A percentile compares a stretch with the other conserved stretches of the same genome.
These are phyloP conservation scores for Boletales sp. DNA, from an alignment of 768 basidiomycete species.

Conservation along the genomic window DNA sequence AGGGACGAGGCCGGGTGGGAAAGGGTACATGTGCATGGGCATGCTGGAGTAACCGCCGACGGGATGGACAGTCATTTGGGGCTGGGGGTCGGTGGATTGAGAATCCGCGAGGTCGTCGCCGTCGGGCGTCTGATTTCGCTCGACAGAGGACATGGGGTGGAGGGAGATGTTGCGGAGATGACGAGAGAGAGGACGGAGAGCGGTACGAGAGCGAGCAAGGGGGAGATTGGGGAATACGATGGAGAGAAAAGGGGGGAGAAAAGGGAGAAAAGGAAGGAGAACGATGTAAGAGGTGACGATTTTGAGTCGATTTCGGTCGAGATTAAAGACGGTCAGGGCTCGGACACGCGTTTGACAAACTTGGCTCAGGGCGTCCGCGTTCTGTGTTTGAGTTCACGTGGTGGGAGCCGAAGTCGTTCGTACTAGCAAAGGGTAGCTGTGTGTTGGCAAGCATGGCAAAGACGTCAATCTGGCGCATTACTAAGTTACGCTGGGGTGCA, in stretches of 20 bases:
- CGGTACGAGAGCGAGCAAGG: conserved; percentile 30
- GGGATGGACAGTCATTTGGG: conserved; percentile 51
- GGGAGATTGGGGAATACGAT: conserved; percentile 30
- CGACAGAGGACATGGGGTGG: conserved; percentile 34
- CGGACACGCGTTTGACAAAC: conserved; percentile 36
- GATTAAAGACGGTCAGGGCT: conserved; percentile 33
- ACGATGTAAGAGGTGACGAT: conserved; percentile 26
- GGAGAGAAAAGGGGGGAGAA: conserved; percentile 3
- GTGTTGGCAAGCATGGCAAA: conserved; percentile 14
- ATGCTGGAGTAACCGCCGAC: conserved; percentile 46
- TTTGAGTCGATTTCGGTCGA: conserved; percentile 29
- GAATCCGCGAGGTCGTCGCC: conserved; percentile 36
- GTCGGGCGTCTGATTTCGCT: conserved; percentile 39
- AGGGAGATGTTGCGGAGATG: conserved; percentile 22
- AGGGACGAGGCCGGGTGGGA: conserved; percentile 46
- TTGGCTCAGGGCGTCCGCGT: conserved; percentile 30
- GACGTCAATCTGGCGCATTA: conserved; percentile 21
- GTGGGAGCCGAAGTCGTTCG: conserved; percentile 29
- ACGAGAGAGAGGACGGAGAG: conserved; percentile 22
- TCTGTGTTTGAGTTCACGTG: conserved; percentile 32
- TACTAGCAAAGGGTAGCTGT: background rate
- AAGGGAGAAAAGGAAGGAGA: conserved; percentile 10
- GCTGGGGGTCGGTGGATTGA: conserved; percentile 36
- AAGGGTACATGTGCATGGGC: conserved; percentile 71
- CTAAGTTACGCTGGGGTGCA: conserved; percentile 11